Evolutionary conservation across 768 basidiomycete genomes (phyloP), one percentile per base, ranked within the genome.

Genomic region (Leccinum aurantiacum): DNA sequence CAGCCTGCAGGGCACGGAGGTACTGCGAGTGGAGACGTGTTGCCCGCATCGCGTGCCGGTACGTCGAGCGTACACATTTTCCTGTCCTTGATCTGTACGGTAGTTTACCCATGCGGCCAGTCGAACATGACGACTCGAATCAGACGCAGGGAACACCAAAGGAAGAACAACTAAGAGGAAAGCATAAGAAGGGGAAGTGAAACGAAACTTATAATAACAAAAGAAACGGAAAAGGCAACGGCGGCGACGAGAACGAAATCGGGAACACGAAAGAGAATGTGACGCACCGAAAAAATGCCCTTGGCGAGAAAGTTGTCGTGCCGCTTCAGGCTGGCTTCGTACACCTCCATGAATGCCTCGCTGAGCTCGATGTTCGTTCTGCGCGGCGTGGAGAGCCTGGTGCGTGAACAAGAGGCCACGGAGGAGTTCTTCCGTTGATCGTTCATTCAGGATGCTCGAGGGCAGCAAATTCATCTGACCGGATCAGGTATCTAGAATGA

Each of bases 391-490:
- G 31, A 99, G 84, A 1, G 90, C 90, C 58, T 83, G 79, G 76
- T 88, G 86, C 33, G 96, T 99, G 79, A 99, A 99, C 27, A 86
- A 84, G 55, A 95, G 84, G 3, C 94, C 97, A 31, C 95, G 87
- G 52, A 95, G 82, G 53, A 99, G 83, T 15, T 93, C 95, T 70
- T 95, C 89, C 0, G 95, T 97, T 3, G 96, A 76, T 74, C 91
- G 88, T 76, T 98, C 97, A 68, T 89, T 89, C 68, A 82, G 80
- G 5, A 94, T 87, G 27, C 76, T 99, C 92, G 29, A 99, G 83
- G 1, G 97, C 97, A 27, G 75, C 74, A 5, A 89, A 93, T 62
- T 84, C 65, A 2, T 74, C 74, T 3, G 91, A 87, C 6, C 81
- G 76, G 0, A 89, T 84, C 25, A 87, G 79, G 72, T 91, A 92